Base-by-base conservation (phyloP, 1,139 yeast species). In the Kodamaea ohmeri region DNA sequence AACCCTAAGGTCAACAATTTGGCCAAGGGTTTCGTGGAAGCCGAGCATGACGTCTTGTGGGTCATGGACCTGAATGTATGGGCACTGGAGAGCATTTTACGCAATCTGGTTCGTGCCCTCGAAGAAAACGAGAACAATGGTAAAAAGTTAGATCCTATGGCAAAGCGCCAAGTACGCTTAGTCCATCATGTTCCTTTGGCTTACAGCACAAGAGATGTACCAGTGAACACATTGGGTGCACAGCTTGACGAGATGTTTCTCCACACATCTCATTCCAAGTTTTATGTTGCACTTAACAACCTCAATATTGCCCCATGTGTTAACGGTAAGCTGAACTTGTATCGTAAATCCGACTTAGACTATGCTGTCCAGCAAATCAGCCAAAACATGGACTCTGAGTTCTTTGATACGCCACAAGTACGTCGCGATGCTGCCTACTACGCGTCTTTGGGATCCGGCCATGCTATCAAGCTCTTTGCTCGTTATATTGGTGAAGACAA, bases 401-500 rank as follows among this genome's bases (percentile, higher is more conserved):
- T 68, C 47, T 71, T 70, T 51, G 39, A 51, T 31, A 67, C 64
- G 19, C 42, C 46, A 1, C 45, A 52, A 7, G 68, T 68, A 11
- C 55, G 58, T 31, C 44, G 49, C 22, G 68, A 62, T 38, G 74
- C 76, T 2, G 47, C 47, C 26, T 38, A 51, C 15, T 55, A 56
- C 35, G 47, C 65, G 1, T 43, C 52, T 2, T 39, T 57, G 32
- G 73, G 74, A 2, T 57, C 65, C 0, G 94, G 96, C 0, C 64
- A 68, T 39, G 55, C 68, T 4, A 68, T 89, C 37, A 72, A 79
- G 41, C 77, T 80, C 45, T 88, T 89, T 59, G 80, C 95, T 6
- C 68, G 80, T 43, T 89, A 83, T 57, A 88, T 89, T 53, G 96
- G 96, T 3, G 97, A 88, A 55, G 97, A 88, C 59, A 88, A 88